Evolutionary conservation across 805 yeast genomes (phyloP).

Genomic region (Pichia thaimueangensis): DNA sequence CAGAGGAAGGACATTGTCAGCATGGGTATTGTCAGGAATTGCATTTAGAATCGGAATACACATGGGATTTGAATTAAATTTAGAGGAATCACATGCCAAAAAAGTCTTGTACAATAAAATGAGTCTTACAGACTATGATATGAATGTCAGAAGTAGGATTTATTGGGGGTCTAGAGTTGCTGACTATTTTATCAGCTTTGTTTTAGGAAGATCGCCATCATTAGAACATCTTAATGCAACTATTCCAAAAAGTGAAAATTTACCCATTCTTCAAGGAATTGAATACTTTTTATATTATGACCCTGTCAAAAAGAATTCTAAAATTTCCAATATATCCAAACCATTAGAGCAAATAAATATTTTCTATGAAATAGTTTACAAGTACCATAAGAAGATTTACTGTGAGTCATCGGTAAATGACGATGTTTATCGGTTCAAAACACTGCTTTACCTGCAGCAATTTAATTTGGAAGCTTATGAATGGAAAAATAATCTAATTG

Average conservation of each 20-base stretch:
- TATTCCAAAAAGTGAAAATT: conserved; percentile 2
- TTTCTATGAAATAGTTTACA: neutral
- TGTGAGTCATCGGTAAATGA: neutral
- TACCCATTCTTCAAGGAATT: conserved; percentile 6
- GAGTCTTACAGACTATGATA: conserved; percentile 9
- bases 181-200: conserved; percentile 53
- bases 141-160: conserved; percentile 43
- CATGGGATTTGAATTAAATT: conserved; percentile 54
- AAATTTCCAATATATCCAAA: conserved; percentile 2
- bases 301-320: neutral
- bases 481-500: conserved; percentile 2
- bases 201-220: conserved; percentile 52
- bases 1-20: conserved; percentile 48
- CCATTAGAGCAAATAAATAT: conserved; percentile 2
- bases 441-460: neutral
- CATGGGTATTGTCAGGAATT: conserved; percentile 55
- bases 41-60: conserved; percentile 59
- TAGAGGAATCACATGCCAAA: conserved; percentile 39
- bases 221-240: conserved; percentile 19
- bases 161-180: conserved; percentile 63
- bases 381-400: neutral
- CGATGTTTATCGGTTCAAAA: neutral
- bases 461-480: conserved; percentile 4
- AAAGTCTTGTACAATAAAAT: conserved; percentile 5
- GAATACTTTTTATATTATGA: conserved; percentile 6